phyloP scores from a whole-genome alignment of 148 eudicot species.

The Rhododendron ferrugineum region DNA sequence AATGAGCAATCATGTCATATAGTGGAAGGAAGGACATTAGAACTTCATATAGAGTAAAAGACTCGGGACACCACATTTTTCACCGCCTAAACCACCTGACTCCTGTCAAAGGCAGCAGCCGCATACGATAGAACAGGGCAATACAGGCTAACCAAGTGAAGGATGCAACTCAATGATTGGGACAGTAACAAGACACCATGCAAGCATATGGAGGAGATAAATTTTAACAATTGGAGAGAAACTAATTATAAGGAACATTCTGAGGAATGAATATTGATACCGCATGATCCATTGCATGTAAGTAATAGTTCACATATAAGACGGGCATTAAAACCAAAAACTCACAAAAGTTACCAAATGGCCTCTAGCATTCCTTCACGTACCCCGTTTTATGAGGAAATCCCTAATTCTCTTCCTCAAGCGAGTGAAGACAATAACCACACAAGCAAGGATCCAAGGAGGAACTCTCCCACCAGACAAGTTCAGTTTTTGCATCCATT shows the following conservation, averaged over 20 bases:
- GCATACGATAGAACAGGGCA: neutral
- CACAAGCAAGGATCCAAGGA: slow-evolving; percentile 91
- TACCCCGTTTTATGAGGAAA: slow-evolving; percentile 43
- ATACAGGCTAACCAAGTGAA: neutral
- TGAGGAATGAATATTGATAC: neutral
- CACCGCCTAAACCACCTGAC: neutral
- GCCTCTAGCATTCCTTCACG: slow-evolving; percentile 17
- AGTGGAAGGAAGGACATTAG: neutral
- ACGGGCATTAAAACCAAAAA: neutral
- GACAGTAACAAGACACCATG: neutral
- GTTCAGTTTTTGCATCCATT: slow-evolving; percentile 60
- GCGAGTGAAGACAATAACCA: slow-evolving; percentile 76
- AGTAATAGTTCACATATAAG: neutral
- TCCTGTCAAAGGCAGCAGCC: neutral
- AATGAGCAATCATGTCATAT: neutral
- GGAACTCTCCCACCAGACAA: slow-evolving; percentile 55
- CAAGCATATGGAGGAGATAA: neutral
- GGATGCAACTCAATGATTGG: neutral
- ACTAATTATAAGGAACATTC: neutral
- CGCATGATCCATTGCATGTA: neutral
- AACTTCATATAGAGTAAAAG: neutral
- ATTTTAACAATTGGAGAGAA: neutral
- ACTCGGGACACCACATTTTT: neutral
- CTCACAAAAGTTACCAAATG: neutral
- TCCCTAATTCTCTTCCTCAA: slow-evolving; percentile 75